Evolutionary conservation across 768 basidiomycete genomes (phyloP).

Genomic region (Leccinum pellstonianum): DNA sequence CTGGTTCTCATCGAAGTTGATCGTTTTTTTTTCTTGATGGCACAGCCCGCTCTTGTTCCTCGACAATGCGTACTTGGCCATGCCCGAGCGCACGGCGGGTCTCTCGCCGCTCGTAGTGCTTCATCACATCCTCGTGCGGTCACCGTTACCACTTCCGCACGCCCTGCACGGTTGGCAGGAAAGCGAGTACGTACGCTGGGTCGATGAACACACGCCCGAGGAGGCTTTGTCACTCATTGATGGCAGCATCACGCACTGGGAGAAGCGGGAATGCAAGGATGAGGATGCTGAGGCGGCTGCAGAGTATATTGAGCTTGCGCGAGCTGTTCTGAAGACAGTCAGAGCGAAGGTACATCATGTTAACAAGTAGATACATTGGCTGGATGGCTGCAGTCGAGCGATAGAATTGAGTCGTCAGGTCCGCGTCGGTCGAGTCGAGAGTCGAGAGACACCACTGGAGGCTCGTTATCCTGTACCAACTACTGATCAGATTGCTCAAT

Average conservation of each 20-base stretch:
- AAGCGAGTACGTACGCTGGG: conserved; percentile 94
- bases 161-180: conserved; percentile 92
- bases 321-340: conserved; percentile 49
- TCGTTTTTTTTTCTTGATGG: not conserved
- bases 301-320: conserved; percentile 68
- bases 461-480: no score
- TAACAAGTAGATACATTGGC: no score
- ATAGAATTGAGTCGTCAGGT: no score
- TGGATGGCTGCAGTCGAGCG: no score
- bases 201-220: conserved; percentile 82
- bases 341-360: no score
- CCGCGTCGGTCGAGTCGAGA: no score
- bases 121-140: conserved; percentile 90
- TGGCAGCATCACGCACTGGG: conserved; percentile 74
- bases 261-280: conserved; percentile 64
- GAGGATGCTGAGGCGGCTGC: conserved; percentile 43
- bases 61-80: conserved; percentile 69
- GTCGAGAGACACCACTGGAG: no score
- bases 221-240: conserved; percentile 84
- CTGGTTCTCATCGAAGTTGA: not conserved
- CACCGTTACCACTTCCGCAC: conserved; percentile 84
- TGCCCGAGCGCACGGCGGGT: conserved; percentile 64
- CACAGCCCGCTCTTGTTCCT: conserved; percentile 84
- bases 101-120: conserved; percentile 87
- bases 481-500: no score